Evolutionary conservation across 495 filamentous ascomycete genomes (phyloP), one percentile per base, ranked within the genome.

Genomic region (Mycothermus thermophilus): DNA sequence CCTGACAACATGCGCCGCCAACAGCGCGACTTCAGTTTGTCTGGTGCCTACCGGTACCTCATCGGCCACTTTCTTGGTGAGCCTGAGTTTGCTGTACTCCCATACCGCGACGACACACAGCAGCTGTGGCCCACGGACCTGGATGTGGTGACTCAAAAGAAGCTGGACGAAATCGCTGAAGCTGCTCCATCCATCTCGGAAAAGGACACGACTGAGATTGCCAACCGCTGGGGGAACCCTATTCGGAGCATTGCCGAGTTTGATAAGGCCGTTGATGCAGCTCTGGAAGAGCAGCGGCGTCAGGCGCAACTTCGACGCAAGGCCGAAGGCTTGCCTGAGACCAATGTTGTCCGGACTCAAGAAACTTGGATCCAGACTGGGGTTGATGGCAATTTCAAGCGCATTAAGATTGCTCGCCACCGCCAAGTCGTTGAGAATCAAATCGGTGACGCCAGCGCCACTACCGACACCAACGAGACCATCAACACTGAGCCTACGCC

Each of bases 21-120:
- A 13, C 80, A 83, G 60, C 83, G 75, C 54, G 92, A 95, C 44
- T 71, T 80, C 50, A 88, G 80, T 55, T 67, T 97, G n/a, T 83
- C 75, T 41, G 90, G 90, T 2, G 73, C 73, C 27, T 97, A 97
- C 48, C 69, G 90, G 37, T 86, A 87, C 51, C 35, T 95, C 5
- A 64, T 97, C 35, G 80, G 74, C n/a, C 69, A 71, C 16, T 72
- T 80, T 41, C 62, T 71, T 14, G 52, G 49, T 14, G 48, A 57
- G 15, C 58, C 70, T 17, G 70, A 65, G 3, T 82, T 70, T 34
- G 73, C 84, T 31, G 62, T 93, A 9, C 76, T 65, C 46, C 47
- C 62, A 3, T 96, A 94, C 46, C 51, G 50, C 3, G 51, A 69
- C 21, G 81, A 85, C 12, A 69, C 77, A 3, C 73, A 92, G 61